Conservation (phyloP, 148 eudicot species). For the Amaranthus hypochondriacus region DNA sequence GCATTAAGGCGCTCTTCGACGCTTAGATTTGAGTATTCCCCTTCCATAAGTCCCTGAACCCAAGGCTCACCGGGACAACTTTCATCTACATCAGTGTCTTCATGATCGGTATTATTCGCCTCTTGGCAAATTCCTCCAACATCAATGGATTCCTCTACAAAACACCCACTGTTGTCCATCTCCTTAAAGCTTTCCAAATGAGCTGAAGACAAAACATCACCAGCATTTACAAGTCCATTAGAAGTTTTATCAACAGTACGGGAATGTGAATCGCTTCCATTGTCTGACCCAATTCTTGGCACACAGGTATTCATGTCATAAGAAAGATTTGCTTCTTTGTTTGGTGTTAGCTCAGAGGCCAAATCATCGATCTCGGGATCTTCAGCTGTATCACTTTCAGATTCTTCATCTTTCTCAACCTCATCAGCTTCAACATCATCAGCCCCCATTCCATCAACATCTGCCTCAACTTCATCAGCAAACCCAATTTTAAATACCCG, state of each 20-base stretch:
- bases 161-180: conserved; percentile 26
- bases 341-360: conserved; percentile 37
- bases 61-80: conserved; percentile 62
- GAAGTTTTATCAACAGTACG: conserved; percentile 20
- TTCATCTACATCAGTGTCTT: conserved; percentile 62
- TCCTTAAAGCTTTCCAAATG: conserved; percentile 30
- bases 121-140: conserved; percentile 28
- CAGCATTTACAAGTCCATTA: conserved; percentile 25
- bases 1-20: conserved; percentile 92
- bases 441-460: conserved; percentile 51
- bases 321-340: conserved; percentile 31
- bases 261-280: conserved; percentile 28
- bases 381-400: conserved; percentile 82
- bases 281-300: conserved; percentile 24
- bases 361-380: conserved; percentile 79
- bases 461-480: conserved; percentile 59
- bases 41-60: conserved; percentile 86
- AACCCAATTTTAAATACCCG: conserved; percentile 52
- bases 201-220: conserved; percentile 28
- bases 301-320: conserved; percentile 26
- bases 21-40: conserved; percentile 71
- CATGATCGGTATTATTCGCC: conserved; percentile 35
- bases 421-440: conserved; percentile 77
- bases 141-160: conserved; percentile 33
- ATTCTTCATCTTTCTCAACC: conserved; percentile 72